phyloP scores from a whole-genome alignment of 176 grass and related monocot species.

The Lolium perenne region DNA sequence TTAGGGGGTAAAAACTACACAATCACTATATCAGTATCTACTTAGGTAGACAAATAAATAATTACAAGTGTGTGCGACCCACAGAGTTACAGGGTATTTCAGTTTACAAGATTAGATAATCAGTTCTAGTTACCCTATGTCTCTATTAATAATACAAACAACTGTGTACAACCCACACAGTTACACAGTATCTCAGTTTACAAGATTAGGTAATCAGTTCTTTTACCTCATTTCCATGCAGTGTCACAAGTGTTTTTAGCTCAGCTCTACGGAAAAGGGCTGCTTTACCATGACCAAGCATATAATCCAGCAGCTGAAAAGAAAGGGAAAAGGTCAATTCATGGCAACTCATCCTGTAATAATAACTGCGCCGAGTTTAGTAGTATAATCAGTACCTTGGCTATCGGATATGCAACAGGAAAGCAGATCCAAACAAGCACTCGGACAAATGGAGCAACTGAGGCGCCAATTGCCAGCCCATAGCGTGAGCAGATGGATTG shows the following conservation, averaged over 20 bases:
- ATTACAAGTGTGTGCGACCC: neutral
- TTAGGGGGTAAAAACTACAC: neutral
- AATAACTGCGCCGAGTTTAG: neutral
- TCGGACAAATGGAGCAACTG: slow-evolving; percentile 76
- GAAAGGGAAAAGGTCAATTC: slow-evolving; percentile 22
- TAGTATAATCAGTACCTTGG: slow-evolving; percentile 60
- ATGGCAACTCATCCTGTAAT: neutral
- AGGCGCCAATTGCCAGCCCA: slow-evolving; percentile 85
- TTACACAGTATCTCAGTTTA: neutral
- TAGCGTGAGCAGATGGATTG: slow-evolving; percentile 83
- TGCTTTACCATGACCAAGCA: slow-evolving; percentile 75
- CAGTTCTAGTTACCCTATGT: slow-evolving; percentile 58
- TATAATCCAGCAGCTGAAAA: slow-evolving; percentile 80
- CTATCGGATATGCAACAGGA: slow-evolving; percentile 94
- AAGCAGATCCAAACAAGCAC: slow-evolving; percentile 92
- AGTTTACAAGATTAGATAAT: slow-evolving; percentile 27
- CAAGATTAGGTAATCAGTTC: slow-evolving; percentile 13
- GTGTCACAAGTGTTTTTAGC: slow-evolving; percentile 88
- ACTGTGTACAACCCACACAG: neutral
- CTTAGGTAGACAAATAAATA: slow-evolving; percentile 11
- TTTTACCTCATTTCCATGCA: slow-evolving; percentile 93
- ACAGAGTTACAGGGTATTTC: neutral
- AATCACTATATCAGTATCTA: neutral
- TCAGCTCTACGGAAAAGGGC: slow-evolving; percentile 96
- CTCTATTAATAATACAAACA: slow-evolving; percentile 40